Base-by-base conservation (phyloP, 2,329 filamentous ascomycete genomes). In the Ceratocystis huliohia region DNA sequence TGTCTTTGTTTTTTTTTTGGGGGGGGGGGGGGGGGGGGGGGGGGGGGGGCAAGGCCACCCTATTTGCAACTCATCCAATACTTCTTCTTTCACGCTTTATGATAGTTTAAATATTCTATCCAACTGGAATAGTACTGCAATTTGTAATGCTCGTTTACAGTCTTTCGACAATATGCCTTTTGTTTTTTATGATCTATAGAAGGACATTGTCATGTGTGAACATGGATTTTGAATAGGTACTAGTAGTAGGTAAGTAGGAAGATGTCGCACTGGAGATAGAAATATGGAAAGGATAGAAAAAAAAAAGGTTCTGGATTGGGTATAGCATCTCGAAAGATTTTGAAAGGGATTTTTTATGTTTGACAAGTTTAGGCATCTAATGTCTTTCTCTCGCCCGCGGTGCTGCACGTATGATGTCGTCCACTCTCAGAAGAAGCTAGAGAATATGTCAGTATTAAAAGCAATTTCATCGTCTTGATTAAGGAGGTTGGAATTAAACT, bases 391-490 rank as follows among this genome's bases (percentile, higher is more conserved):
- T 82, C 78, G 84, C 86, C 75, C 94, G 82, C 65, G 94, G 94
- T 64, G 94, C 94, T 64, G 91, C 89, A 69, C 93, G 87, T 75
- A 99, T 97, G 76, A 99, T 99, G 77, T 97, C 94, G 79, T 99
- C 94, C 64, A 99, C 94, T 74, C 94, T 85, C 70, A 99, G 81
- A 69, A 99, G 83, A 70, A 97, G 81, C 89, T 93, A 71, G n/a
- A 44, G 5, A 30, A 45, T 59, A 33, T 25, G 71, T 74, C 70
- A 75, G 72, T 57, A 33, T n/a, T 37, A 5, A 2, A 6, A 10
- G 8, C 22, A 53, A 13, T 3, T 20, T 53, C 20, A 25, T 5
- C 53, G 13, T 5, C 7, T 48, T 56, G 44, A 44, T 15, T 15
- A 48, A 22, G 7, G 8, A 22, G 25, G 53, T 44, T 10, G 41